Conservation (phyloP, 768 basidiomycete species). For the Phaffia tasmanica region DNA sequence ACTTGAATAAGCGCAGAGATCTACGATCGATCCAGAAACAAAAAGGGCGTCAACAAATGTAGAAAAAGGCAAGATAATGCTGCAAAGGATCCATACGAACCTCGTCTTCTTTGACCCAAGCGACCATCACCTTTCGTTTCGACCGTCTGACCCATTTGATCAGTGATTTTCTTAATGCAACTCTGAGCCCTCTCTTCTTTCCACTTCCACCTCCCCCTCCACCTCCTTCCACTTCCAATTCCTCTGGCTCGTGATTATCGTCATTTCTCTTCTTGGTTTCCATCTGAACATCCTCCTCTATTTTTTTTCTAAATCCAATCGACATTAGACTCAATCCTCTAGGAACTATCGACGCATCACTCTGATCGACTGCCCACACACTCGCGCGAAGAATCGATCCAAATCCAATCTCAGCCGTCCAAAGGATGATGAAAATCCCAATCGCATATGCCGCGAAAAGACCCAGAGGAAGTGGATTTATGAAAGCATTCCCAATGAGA, state of each 20-base stretch:
- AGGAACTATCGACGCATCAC: conserved; percentile 40
- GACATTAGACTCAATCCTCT: neutral
- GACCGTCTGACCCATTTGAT: conserved; percentile 44
- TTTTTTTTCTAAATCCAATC: too few species aligned
- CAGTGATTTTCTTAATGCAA: conserved; percentile 32
- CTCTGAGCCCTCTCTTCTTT: neutral
- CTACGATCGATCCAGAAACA: conserved; percentile 36
- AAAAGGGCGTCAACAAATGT: conserved; percentile 3
- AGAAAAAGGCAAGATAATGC: neutral
- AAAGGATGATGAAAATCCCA: conserved; percentile 39
- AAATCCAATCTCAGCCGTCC: conserved; percentile 6
- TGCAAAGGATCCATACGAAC: conserved; percentile 37
- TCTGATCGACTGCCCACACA: conserved; percentile 58
- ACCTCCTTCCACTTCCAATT: conserved; percentile 37
- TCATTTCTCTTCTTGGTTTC: too few species aligned
- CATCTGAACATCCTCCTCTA: too few species aligned
- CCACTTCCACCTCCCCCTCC: conserved; percentile 39
- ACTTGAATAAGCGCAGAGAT: conserved; percentile 56
- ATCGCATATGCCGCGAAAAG: conserved; percentile 52
- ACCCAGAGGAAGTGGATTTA: conserved; percentile 23
- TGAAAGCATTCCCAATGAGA: conserved; percentile 51
- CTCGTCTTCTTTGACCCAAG: conserved; percentile 57
- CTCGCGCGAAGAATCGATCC: conserved; percentile 43
- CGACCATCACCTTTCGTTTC: conserved; percentile 49
- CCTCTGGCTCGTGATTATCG: too few species aligned